phyloP scores from a whole-genome alignment of 2,329 filamentous ascomycete genomes.

The Beauveria scarabaeidicola region DNA sequence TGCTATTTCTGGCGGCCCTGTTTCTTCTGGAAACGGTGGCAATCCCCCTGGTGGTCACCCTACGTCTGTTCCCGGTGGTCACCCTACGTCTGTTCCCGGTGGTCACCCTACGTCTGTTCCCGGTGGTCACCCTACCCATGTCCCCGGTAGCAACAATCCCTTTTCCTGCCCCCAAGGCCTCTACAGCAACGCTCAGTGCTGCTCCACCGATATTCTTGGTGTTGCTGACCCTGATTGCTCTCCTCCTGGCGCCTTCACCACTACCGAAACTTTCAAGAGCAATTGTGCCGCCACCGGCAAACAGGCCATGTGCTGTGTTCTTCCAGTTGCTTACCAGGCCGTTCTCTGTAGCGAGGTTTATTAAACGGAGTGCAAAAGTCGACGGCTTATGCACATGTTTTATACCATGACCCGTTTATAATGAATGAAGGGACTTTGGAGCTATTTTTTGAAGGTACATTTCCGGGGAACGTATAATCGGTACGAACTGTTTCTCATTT shows the following conservation, averaged over 20 bases:
- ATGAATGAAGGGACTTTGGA: background rate
- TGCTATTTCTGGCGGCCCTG: too few species aligned
- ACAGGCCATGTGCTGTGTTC: constrained; percentile 43
- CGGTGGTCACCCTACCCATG: background rate
- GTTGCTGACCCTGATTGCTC: constrained; percentile 38
- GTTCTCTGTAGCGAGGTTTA: background rate
- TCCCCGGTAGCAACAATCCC: background rate
- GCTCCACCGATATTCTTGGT: constrained; percentile 38
- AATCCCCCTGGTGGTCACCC: background rate
- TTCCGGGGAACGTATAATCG: background rate
- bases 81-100: background rate
- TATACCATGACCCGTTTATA: background rate
- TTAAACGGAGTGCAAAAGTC: background rate
- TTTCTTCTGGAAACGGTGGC: too few species aligned
- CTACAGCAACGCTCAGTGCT: constrained; percentile 33
- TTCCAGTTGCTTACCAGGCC: constrained; percentile 31
- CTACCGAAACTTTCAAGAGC: background rate
- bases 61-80: background rate
- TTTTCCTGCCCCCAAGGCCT: constrained; percentile 15
- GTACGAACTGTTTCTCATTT: background rate
- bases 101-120: background rate
- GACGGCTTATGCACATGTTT: background rate
- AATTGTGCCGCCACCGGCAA: constrained; percentile 37
- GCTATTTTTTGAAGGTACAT: background rate
- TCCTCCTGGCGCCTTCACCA: background rate